Evolutionary conservation across 129 eudicot species (phyloP).

Genomic region (carrot (Daucus carota)): DNA sequence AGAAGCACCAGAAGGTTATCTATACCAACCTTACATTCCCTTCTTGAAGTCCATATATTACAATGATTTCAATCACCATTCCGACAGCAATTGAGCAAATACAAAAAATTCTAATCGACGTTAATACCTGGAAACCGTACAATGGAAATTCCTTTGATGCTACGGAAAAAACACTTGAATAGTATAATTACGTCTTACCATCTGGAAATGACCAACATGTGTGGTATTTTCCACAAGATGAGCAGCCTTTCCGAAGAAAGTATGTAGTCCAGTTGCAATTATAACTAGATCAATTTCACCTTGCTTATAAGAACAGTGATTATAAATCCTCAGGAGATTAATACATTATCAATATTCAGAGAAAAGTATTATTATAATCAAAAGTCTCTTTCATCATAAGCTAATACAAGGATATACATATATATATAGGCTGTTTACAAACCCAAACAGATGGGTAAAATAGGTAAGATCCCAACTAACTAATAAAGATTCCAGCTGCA

Average conservation of each 20-base stretch:
- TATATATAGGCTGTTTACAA: too few species aligned
- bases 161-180: not conserved
- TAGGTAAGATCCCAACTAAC: too few species aligned
- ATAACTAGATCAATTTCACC: slow-evolving; percentile 79
- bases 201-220: slow-evolving; percentile 85
- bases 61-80: slow-evolving; percentile 18
- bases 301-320: too few species aligned
- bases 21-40: slow-evolving; percentile 8
- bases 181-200: slow-evolving; percentile 17
- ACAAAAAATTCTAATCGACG: slow-evolving; percentile 3
- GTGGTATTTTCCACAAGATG: slow-evolving; percentile 87
- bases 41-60: slow-evolving; percentile 10
- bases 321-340: too few species aligned
- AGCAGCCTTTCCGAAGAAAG: slow-evolving; percentile 92
- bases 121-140: slow-evolving; percentile 2
- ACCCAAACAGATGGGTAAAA: too few species aligned
- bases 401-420: too few species aligned
- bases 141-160: not conserved
- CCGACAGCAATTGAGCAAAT: slow-evolving; percentile 14
- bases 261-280: slow-evolving; percentile 82
- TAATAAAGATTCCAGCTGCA: too few species aligned
- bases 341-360: too few species aligned
- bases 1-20: slow-evolving; percentile 19
- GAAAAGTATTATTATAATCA: too few species aligned
- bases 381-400: too few species aligned